These are phyloP conservation scores for Dentipellis fragilis DNA, from an alignment of 768 basidiomycete genomes.

Conservation along the genomic window DNA sequence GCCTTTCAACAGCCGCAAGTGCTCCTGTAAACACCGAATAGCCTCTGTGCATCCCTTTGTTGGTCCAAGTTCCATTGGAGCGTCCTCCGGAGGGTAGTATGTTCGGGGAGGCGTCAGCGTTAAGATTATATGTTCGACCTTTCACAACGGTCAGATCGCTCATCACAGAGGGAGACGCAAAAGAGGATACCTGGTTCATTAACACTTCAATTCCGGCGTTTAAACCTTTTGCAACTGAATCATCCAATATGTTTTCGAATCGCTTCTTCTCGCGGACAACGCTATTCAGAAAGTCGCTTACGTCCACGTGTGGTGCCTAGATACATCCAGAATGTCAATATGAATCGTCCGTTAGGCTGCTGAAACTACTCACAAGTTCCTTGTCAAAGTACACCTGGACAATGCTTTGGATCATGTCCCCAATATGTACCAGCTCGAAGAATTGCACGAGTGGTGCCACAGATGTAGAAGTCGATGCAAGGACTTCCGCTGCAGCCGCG, in stretches of 20 bases:
- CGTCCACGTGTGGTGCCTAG: constrained; percentile 81
- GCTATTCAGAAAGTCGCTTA: constrained; percentile 85
- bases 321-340: background rate
- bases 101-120: constrained; percentile 76
- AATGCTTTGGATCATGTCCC: constrained; percentile 96
- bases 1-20: constrained; percentile 85
- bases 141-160: background rate
- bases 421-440: constrained; percentile 94
- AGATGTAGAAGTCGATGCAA: constrained; percentile 6
- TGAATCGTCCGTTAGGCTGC: background rate
- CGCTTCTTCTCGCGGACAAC: constrained; percentile 95
- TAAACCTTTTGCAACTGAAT: constrained; percentile 85
- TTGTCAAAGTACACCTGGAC: constrained; percentile 98
- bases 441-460: constrained; percentile 94
- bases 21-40: constrained; percentile 79
- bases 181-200: constrained; percentile 72
- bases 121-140: constrained; percentile 91
- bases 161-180: background rate
- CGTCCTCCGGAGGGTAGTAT: constrained; percentile 83
- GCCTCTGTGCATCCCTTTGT: constrained; percentile 86
- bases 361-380: constrained; percentile 56
- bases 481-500: constrained; percentile 56
- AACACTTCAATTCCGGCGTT: constrained; percentile 93
- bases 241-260: constrained; percentile 88
- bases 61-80: constrained; percentile 71